Conservation (phyloP, 2,329 filamentous ascomycete species). For the Pseudocercospora fuligena region DNA sequence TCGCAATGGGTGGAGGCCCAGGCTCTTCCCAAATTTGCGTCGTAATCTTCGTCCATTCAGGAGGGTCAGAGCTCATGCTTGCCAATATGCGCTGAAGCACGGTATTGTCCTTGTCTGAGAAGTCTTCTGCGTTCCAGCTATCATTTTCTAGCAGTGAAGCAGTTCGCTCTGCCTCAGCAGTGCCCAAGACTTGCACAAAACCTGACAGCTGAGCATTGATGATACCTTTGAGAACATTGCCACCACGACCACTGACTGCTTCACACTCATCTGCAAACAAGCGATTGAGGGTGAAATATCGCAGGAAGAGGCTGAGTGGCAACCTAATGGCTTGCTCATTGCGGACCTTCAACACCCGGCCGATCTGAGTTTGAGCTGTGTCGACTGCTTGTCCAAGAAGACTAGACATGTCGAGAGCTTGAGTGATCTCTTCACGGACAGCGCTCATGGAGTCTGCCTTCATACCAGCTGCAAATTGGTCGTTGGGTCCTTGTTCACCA, state of each 20-base stretch:
- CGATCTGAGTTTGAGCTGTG: constrained; percentile 72
- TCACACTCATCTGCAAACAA: constrained; percentile 88
- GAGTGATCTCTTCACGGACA: constrained; percentile 74
- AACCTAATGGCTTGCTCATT: constrained; percentile 73
- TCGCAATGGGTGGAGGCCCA: constrained; percentile 28
- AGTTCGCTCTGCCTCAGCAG: constrained; percentile 73
- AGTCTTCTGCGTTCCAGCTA: constrained; percentile 79
- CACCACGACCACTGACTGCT: constrained; percentile 78
- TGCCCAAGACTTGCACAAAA: constrained; percentile 73
- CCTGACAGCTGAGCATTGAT: constrained; percentile 83
- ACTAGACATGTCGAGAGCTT: constrained; percentile 76
- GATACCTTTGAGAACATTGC: constrained; percentile 74
- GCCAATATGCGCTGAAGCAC: constrained; percentile 69
- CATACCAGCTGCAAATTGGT: constrained; percentile 40
- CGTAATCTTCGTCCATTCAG: constrained; percentile 65
- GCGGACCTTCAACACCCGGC: constrained; percentile 77
- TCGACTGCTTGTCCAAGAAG: constrained; percentile 81
- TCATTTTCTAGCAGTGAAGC: constrained; percentile 80
- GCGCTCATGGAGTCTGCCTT: constrained; percentile 21
- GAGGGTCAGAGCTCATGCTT: constrained; percentile 72
- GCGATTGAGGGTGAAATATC: constrained; percentile 81
- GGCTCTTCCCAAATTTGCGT: constrained; percentile 57
- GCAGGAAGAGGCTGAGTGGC: constrained; percentile 71
- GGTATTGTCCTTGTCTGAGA: constrained; percentile 64
- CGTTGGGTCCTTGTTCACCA: constrained; percentile 49